phyloP scores from a whole-genome alignment of 371 early-diverging fungal species.

The Mucor racemosus region DNA sequence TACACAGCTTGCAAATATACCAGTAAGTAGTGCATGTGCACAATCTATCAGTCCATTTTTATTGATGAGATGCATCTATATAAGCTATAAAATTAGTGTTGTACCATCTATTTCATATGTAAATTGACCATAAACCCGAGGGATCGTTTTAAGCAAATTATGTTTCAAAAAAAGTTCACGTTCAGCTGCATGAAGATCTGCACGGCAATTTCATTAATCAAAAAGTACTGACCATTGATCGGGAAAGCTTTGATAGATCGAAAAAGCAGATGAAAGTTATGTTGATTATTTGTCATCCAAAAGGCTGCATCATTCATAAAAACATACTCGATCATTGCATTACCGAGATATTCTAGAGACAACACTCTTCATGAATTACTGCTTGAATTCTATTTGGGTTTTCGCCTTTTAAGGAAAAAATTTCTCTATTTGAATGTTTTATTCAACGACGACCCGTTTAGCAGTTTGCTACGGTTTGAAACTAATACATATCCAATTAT shows the following conservation, averaged over 20 bases:
- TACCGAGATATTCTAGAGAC: not conserved
- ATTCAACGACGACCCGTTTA: not conserved
- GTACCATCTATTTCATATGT: not conserved
- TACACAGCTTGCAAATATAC: too few species aligned
- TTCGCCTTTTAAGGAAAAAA: not conserved
- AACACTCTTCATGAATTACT: not conserved
- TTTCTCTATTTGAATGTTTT: not conserved
- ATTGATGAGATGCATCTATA: not conserved
- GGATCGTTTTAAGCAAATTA: not conserved
- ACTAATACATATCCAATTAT: not conserved
- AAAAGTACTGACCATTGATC: not conserved
- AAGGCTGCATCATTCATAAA: not conserved
- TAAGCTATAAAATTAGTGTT: not conserved
- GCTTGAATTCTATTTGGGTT: not conserved
- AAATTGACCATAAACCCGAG: not conserved
- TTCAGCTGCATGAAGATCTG: not conserved
- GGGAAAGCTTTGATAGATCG: not conserved
- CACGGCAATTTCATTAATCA: not conserved
- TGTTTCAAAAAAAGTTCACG: not conserved
- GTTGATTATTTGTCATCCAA: not conserved
- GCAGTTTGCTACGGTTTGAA: not conserved
- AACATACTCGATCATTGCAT: not conserved
- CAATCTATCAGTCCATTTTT: not conserved
- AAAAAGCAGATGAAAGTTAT: not conserved
- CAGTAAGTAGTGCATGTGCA: not conserved